Conservation (phyloP, 768 basidiomycete genomes). For the Serpula lacrymans region DNA sequence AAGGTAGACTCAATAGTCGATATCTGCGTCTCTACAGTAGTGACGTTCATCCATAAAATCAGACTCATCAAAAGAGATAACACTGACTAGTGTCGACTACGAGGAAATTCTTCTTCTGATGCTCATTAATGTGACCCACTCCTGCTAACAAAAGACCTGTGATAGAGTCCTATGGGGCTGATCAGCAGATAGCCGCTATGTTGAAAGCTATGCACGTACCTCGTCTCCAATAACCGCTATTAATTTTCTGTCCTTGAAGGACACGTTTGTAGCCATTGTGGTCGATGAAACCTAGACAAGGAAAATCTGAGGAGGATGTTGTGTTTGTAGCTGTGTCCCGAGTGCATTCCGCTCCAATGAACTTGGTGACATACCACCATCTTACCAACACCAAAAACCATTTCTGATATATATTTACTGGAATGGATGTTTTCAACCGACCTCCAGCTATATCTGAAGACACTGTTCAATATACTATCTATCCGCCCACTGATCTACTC, state of each 20-base stretch:
- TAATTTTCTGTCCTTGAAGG: conserved; percentile 79
- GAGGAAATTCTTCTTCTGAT: conserved; percentile 97
- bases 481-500: conserved; percentile 50
- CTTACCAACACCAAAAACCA: not conserved
- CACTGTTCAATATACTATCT: conserved; percentile 72
- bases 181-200: no score
- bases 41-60: conserved; percentile 9
- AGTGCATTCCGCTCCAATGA: not conserved
- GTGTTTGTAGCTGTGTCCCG: no score
- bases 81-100: conserved; percentile 90
- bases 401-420: conserved; percentile 2
- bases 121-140: conserved; percentile 84
- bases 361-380: not conserved
- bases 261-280: conserved; percentile 47
- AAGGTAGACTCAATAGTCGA: conserved; percentile 90
- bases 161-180: conserved; percentile 76
- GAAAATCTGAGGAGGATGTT: no score
- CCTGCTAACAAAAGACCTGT: conserved; percentile 95
- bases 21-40: conserved; percentile 78
- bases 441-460: conserved; percentile 83
- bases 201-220: conserved; percentile 47
- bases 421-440: conserved; percentile 70
- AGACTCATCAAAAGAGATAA: conserved; percentile 2
- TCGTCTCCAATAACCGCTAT: conserved; percentile 98
- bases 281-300: conserved; percentile 12